Evolutionary conservation across 345 rosid species (phyloP).

Genomic region (Brassica carinata): DNA sequence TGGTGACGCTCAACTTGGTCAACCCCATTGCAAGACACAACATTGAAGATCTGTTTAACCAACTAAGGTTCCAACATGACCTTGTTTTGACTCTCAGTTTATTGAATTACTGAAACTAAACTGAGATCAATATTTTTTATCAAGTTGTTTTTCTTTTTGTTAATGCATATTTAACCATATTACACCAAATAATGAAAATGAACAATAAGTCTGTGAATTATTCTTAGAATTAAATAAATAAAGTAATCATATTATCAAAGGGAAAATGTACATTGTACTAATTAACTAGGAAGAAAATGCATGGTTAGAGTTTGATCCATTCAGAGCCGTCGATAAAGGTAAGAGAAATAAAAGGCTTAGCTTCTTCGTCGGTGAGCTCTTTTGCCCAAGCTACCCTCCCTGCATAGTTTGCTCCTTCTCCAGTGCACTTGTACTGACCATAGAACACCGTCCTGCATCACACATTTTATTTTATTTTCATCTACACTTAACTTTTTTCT

Average conservation of each 20-base stretch:
- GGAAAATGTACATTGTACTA: conserved; percentile 27
- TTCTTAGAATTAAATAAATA: background rate
- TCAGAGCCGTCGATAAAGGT: conserved; percentile 85
- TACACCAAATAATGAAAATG: background rate
- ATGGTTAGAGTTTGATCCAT: conserved; percentile 65
- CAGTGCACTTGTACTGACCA: conserved; percentile 94
- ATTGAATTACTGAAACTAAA: background rate
- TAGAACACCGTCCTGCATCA: conserved; percentile 88
- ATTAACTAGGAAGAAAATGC: background rate
- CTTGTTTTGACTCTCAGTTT: background rate
- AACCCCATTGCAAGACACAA: too few relatives aligned
- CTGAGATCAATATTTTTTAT: background rate
- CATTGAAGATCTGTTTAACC: too few relatives aligned
- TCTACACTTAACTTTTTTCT: background rate
- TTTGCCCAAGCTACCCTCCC: conserved; percentile 93
- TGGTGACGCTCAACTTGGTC: too few relatives aligned
- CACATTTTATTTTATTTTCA: background rate
- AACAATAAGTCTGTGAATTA: background rate
- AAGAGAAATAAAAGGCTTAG: conserved; percentile 83
- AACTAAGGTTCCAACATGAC: too few relatives aligned
- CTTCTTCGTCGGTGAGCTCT: conserved; percentile 84
- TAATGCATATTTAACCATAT: background rate
- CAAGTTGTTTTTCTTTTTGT: background rate
- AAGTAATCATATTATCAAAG: background rate
- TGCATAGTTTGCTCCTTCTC: conserved; percentile 78